phyloP scores from a whole-genome alignment of 2,329 filamentous ascomycete genomes.

The Monosporascus sp. region DNA sequence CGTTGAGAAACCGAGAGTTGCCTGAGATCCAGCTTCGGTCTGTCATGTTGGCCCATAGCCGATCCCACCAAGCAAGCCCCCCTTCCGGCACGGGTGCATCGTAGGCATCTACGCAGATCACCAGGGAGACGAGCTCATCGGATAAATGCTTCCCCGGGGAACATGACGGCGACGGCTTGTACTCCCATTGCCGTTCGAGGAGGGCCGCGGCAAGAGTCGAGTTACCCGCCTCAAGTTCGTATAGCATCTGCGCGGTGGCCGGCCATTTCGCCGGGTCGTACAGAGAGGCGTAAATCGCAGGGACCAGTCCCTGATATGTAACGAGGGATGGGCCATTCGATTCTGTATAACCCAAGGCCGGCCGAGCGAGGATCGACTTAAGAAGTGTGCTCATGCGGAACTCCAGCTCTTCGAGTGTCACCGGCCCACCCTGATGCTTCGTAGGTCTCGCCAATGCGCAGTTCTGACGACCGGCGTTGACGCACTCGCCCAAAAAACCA shows the following conservation, averaged over 20 bases:
- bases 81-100: conserved; percentile 34
- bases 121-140: conserved; percentile 34
- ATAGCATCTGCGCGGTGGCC: conserved; percentile 34
- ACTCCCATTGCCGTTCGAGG: conserved; percentile 37
- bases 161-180: conserved; percentile 31
- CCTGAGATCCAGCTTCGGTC: conserved; percentile 39
- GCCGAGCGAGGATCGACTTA: conserved; percentile 31
- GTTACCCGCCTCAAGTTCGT: conserved; percentile 40
- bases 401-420: conserved; percentile 32
- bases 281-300: conserved; percentile 34
- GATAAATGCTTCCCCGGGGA: conserved; percentile 25
- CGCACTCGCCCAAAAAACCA: conserved; percentile 45
- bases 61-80: conserved; percentile 39
- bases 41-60: conserved; percentile 44
- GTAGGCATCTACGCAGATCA: conserved; percentile 42
- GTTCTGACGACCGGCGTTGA: conserved; percentile 40
- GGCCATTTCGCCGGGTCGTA: conserved; percentile 41
- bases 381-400: conserved; percentile 35
- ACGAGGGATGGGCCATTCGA: conserved; percentile 37
- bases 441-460: conserved; percentile 37
- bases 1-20: conserved; percentile 38
- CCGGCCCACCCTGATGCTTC: conserved; percentile 13
- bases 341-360: conserved; percentile 33
- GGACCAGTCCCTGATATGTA: conserved; percentile 39
- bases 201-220: conserved; percentile 34